Evolutionary conservation across 805 yeast species (phyloP).

Genomic region (Saturnispora bothae): DNA sequence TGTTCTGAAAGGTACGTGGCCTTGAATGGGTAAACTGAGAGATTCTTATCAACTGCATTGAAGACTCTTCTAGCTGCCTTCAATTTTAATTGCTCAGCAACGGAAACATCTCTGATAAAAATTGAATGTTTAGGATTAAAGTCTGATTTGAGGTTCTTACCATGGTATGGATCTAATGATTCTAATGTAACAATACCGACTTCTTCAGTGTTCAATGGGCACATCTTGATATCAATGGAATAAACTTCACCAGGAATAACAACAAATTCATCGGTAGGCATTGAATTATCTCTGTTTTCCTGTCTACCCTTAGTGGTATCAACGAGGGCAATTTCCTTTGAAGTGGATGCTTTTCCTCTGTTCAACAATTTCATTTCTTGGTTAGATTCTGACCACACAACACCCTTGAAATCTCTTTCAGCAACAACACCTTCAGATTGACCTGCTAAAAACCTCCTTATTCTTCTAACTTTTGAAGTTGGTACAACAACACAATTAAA

Average conservation of each 20-base stretch:
- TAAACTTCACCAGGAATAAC: slow-evolving; percentile 81
- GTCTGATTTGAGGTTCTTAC: slow-evolving; percentile 42
- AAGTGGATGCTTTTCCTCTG: slow-evolving; percentile 16
- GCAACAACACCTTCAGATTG: slow-evolving; percentile 89
- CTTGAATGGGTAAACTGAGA: slow-evolving; percentile 89
- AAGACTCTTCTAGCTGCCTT: slow-evolving; percentile 64
- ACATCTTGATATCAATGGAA: slow-evolving; percentile 71
- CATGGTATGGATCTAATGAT: slow-evolving; percentile 52
- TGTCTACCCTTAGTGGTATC: slow-evolving; percentile 26
- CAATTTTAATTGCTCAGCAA: slow-evolving; percentile 64
- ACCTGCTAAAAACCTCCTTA: slow-evolving; percentile 90
- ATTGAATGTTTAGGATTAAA: slow-evolving; percentile 58
- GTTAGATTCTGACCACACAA: slow-evolving; percentile 75
- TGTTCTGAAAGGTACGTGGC: slow-evolving; percentile 55
- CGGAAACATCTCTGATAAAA: slow-evolving; percentile 79
- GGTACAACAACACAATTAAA: slow-evolving; percentile 84
- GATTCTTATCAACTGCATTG: slow-evolving; percentile 55
- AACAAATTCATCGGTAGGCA: slow-evolving; percentile 66
- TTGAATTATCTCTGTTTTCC: slow-evolving; percentile 37
- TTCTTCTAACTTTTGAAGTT: slow-evolving; percentile 83
- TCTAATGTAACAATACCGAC: slow-evolving; percentile 63
- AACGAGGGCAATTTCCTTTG: slow-evolving; percentile 29
- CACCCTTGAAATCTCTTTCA: slow-evolving; percentile 88
- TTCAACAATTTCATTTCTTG: slow-evolving; percentile 47
- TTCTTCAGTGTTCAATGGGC: slow-evolving; percentile 41